phyloP scores from a whole-genome alignment of 164 flowering plant species.

The Vitis vinifera region ASM3070453v1 NC_081822.1:34999001-34999500 shows the following conservation, averaged over 20 bases:
- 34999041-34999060: constrained; percentile 45
- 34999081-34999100: constrained; percentile 46
- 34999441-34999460: constrained; percentile 57
- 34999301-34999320: constrained; percentile 23
- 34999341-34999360: constrained; percentile 50
- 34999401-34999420: constrained; percentile 52
- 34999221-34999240: constrained; percentile 67
- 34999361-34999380: constrained; percentile 73
- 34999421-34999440: constrained; percentile 59
- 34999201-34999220: constrained; percentile 70
- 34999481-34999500: constrained; percentile 46
- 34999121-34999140: constrained; percentile 57
- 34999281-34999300: constrained; percentile 43
- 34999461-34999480: constrained; percentile 60
- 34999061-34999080: constrained; percentile 49
- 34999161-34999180: constrained; percentile 57
- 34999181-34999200: constrained; percentile 54
- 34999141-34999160: constrained; percentile 80
- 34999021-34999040: constrained; percentile 34
- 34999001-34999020: constrained; percentile 55
- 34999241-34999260: constrained; percentile 65
- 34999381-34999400: constrained; percentile 57
- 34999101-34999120: constrained; percentile 55
- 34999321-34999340: constrained; percentile 71
- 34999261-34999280: constrained; percentile 62